Evolutionary conservation across 306 rosid genomes (phyloP).

Genomic region (Bauhinia variegata): DNA sequence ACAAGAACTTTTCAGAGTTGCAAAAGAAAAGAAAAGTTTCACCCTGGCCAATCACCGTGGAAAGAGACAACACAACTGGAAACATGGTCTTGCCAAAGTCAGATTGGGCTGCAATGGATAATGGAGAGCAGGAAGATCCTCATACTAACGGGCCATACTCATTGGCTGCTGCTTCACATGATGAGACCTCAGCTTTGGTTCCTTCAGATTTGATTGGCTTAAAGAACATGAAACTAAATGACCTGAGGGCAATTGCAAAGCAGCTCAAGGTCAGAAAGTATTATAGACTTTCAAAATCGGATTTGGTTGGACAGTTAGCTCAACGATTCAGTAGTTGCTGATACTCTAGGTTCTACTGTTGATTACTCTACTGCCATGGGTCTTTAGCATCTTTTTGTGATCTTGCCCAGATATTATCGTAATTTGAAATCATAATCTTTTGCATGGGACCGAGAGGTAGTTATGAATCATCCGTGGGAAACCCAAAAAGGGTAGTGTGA

Average conservation of each 20-base stretch:
- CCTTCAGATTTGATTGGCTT: conserved; percentile 1
- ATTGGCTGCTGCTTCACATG: conserved; percentile 23
- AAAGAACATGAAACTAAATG: conserved; percentile 9
- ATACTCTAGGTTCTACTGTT: conserved; percentile 33
- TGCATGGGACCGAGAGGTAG: conserved; percentile 34
- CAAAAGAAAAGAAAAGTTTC: conserved; percentile 39
- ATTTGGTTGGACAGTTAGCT: conserved; percentile 32
- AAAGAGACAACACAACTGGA: conserved; percentile 32
- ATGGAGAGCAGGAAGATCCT: conserved; percentile 31
- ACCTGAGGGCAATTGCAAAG: conserved; percentile 53
- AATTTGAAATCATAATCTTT: conserved; percentile 5
- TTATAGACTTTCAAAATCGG: conserved; percentile 39
- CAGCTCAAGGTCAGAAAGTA: conserved; percentile 18
- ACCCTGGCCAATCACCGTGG: conserved; percentile 11
- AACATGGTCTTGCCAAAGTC: conserved; percentile 30
- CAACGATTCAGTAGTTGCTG: conserved; percentile 26
- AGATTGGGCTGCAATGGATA: conserved; percentile 21
- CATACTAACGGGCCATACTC: not conserved
- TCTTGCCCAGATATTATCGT: conserved; percentile 5
- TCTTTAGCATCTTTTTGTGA: conserved; percentile 25
- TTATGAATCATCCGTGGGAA: conserved; percentile 34
- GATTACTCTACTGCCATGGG: conserved; percentile 23
- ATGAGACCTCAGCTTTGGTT: conserved; percentile 16
- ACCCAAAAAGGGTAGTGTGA: conserved; percentile 29
- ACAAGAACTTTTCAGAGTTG: conserved; percentile 30